Conservation (phyloP, 371 early-diverging fungal species). For the Coemansia sp. region DNA sequence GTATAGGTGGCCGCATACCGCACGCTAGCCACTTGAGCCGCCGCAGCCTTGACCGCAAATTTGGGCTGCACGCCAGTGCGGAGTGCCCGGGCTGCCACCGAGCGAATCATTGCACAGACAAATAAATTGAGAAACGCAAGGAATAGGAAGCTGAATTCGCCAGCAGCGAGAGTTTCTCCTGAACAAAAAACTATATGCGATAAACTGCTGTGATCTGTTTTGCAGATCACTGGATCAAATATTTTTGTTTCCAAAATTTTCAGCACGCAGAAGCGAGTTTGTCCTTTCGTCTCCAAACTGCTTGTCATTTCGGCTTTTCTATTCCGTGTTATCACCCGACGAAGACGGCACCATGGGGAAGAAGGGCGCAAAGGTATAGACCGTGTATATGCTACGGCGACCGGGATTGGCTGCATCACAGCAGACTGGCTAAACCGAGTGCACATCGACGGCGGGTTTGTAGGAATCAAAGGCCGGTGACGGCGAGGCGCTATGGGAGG, state of each 20-base stretch:
- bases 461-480: background rate
- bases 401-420: too few species aligned
- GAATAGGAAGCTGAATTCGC: background rate
- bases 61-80: background rate
- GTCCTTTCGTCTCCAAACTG: too few species aligned
- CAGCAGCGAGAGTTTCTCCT: background rate
- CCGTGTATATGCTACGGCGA: background rate
- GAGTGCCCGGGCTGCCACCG: background rate
- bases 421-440: too few species aligned
- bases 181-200: background rate
- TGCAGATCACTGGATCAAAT: background rate
- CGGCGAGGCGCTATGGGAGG: slow-evolving; percentile 46
- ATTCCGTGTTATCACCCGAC: too few species aligned
- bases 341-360: slow-evolving; percentile 5
- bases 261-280: too few species aligned
- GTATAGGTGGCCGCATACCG: slow-evolving; percentile 29
- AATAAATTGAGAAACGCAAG: background rate
- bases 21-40: background rate
- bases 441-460: too few species aligned
- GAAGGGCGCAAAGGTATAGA: slow-evolving; percentile 8
- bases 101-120: slow-evolving; percentile 8
- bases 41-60: background rate
- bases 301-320: background rate
- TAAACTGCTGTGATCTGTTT: background rate
- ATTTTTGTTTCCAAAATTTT: slow-evolving; percentile 4